Evolutionary conservation across 805 yeast genomes (phyloP), one percentile per base, ranked within the genome.

Genomic region (Spathaspora boniae): DNA sequence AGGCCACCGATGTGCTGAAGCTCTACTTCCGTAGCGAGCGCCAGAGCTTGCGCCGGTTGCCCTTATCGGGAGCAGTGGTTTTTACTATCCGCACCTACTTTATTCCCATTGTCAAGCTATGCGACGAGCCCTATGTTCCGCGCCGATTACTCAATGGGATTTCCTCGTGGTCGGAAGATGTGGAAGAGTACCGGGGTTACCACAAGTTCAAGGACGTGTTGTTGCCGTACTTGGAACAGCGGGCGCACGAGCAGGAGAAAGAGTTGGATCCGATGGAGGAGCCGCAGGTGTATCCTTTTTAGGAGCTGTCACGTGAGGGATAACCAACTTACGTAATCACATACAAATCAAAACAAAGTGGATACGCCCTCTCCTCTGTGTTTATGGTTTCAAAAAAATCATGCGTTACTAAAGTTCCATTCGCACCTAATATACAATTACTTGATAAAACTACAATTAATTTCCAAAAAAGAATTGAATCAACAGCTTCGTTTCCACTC

Each of bases 41-140:
- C 53, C 86, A 80, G 51, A 67, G 80, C 31, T 60, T 80, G 34
- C 65, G 85, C 46, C 63, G 82, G 47, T 60, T 80, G 38, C 86
- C 86, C 9, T 57, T 66, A 25, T 54, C 76, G 3, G 85, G 86
- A 8, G 81, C 73, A 9, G 60, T 69, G 16, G 57, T 74, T 2
- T 80, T 80, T 56, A 80, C 85, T 16, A 65, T 80, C 32, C 62
- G 86, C 46, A 80, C 86, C 1, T 80, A 80, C 47, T 78, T 80
- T 52, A 46, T 70, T 16, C 83, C 84, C 6, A 48, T 80, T 20
- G 57, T 61, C 3, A 70, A 77, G 40, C 51, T 80, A 32, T 71
- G 74, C 40, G 48, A 74, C 44, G 86, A 80, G 54, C 83, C 84
- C 6, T 70, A 68, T 44, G 62, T 80, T 19, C 85, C 86, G 4